These are phyloP conservation scores for Sclerotinia minor DNA, from an alignment of 2,329 filamentous ascomycete genomes.

Conservation along the genomic window DNA sequence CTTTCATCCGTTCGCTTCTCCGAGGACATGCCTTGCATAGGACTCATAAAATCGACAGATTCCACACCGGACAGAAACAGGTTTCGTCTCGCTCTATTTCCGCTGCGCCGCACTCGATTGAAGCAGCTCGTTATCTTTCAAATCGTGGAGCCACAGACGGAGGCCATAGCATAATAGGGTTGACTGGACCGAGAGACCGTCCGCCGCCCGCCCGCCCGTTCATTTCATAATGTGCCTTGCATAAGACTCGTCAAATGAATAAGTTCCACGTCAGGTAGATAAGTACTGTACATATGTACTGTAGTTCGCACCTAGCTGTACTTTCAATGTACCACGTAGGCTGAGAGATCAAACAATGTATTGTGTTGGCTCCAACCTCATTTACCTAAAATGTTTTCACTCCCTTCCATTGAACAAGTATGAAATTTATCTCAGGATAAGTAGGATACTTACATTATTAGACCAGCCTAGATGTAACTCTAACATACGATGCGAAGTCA, in stretches of 20 bases:
- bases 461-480: neutral
- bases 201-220: neutral
- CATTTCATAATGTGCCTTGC: neutral
- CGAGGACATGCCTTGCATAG: neutral
- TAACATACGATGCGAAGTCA: constrained; percentile 6
- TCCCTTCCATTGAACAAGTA: neutral
- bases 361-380: neutral
- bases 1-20: neutral
- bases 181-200: neutral
- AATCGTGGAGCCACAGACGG: neutral
- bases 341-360: constrained; percentile 7
- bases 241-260: neutral
- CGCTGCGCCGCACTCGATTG: neutral
- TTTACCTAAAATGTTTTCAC: neutral
- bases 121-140: neutral
- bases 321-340: neutral
- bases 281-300: neutral
- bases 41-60: neutral
- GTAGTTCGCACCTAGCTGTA: neutral
- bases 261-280: neutral
- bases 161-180: neutral
- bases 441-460: neutral
- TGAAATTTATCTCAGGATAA: constrained; percentile 1
- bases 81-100: neutral
- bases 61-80: neutral